Evolutionary conservation across 805 yeast genomes (phyloP).

Genomic region (Saccharomycopsis amapae): DNA sequence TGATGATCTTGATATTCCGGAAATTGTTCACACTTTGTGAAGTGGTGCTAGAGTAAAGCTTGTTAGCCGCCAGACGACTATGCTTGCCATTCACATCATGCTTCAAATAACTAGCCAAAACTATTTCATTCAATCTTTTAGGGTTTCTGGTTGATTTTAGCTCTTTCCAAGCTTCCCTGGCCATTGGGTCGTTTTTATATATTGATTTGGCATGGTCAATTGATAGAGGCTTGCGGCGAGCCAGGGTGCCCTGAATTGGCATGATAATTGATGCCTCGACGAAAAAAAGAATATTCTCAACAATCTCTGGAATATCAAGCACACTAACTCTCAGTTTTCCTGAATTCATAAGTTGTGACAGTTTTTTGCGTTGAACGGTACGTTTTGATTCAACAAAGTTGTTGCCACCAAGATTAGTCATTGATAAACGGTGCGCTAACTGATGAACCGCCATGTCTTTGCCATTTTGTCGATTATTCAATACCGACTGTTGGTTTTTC

Average conservation of each 20-base stretch:
- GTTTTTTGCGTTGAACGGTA: neutral
- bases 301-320: conserved; percentile 15
- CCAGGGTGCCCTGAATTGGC: conserved; percentile 57
- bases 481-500: no score
- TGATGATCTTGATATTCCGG: conserved; percentile 1
- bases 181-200: conserved; percentile 46
- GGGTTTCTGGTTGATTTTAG: conserved; percentile 16
- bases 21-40: conserved; percentile 9
- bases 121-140: conserved; percentile 2
- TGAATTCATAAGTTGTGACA: neutral
- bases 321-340: neutral
- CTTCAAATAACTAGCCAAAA: conserved; percentile 8
- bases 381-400: neutral
- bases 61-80: neutral
- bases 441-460: neutral
- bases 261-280: conserved; percentile 50
- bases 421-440: conserved; percentile 4
- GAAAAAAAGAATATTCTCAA: conserved; percentile 26
- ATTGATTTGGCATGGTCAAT: conserved; percentile 61
- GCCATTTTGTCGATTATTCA: neutral
- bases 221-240: conserved; percentile 63
- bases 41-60: conserved; percentile 7
- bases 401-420: neutral
- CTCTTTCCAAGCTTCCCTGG: conserved; percentile 39
- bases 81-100: neutral